Evolutionary conservation across 805 yeast species (phyloP), one percentile per base, ranked within the genome.

Genomic region (Saccharomycopsis amapae): DNA sequence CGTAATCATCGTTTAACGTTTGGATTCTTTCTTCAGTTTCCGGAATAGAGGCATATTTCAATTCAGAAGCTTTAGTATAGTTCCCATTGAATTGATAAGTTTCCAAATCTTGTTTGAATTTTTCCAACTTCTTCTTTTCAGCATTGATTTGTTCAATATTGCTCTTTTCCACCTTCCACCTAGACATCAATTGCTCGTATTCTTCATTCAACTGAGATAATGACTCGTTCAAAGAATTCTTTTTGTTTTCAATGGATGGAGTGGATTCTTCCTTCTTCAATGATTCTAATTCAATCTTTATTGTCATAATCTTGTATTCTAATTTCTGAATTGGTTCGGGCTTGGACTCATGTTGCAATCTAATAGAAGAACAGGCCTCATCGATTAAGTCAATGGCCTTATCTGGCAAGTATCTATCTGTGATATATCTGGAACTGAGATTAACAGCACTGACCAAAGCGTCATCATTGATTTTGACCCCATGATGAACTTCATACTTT

Each of bases 331-430:
- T 85, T 1, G 89, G 86, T 59, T 90, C 98, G 0, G 98, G 98
- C 61, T 88, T 89, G 1, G 96, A 87, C 65, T 90, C 98, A 61
- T 93, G 97, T 63, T 90, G 98, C 49, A 90, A 69, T 53, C 98
- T 72, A 48, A 90, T 70, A 0, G 95, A 95, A 3, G 97, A 93
- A 66, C 97, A 89, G 0, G 97, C 97, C 61, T 90, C 98, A 65
- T 90, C 98, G 1, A 90, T 93, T 54, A 90, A 73, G 63, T 90
- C 98, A 54, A 90, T 90, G 18, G 97, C 97, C 67, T 90, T 90
- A 60, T 90, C 98, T 1, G 98, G 98, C 32, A 90, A 67, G 57
- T 79, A 88, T 45, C 97, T 67, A 61, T 90, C 97, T 2, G 94
- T 84, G 46, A 90, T 85, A 61, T 90, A 90, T 53, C 98, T 73